Evolutionary conservation across 495 filamentous ascomycete genomes (phyloP), one percentile per base, ranked within the genome.

Genomic region (Corynascus novoguineensis): DNA sequence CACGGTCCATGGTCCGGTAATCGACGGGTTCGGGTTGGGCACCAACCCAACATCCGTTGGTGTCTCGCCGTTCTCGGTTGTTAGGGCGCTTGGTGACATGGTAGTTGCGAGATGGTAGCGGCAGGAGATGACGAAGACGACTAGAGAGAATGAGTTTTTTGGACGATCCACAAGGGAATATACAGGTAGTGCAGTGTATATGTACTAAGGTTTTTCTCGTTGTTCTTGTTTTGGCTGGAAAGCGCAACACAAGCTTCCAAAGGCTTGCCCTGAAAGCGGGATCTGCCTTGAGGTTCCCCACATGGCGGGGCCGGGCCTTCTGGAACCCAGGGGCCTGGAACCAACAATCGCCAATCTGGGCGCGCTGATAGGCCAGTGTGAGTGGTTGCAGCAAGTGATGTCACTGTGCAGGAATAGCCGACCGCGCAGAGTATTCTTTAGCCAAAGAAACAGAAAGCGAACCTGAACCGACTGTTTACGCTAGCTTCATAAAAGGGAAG

Each of bases 1-100:
- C 15, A 83, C 77, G 0, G 70, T 68, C 79, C 79, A 82, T 45
- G 64, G 57, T 25, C 64, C 75, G 5, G 64, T 60, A 15, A 75
- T 55, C 19, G 70, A 66, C 11, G 72, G 69, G 15, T 63, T 68
- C 14, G 74, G 70, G 21, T 64, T 68, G 8, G 65, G 55, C 15
- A 74, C 69, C 37, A 67, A n/a, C 8, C 37, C 61, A 14, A 68
- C 63, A 35, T 70, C 67, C 64, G 21, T 0, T 3, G 10, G 15
- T 14, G 27, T 2, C 0, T 40, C 28, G 9, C 57, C 45, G 28
- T 59, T 59, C n/a, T 38, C 24, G 8, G 22, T 52, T 27, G 38
- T 5, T 15, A 53, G 38, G 15, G 48, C 32, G 53, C 59, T 53
- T 4, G 48, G 41, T 24, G 58, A 53, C 59, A 60, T 60, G 22